phyloP scores from a whole-genome alignment of 78 protist species.

The Salpingoeca rosetta region DNA sequence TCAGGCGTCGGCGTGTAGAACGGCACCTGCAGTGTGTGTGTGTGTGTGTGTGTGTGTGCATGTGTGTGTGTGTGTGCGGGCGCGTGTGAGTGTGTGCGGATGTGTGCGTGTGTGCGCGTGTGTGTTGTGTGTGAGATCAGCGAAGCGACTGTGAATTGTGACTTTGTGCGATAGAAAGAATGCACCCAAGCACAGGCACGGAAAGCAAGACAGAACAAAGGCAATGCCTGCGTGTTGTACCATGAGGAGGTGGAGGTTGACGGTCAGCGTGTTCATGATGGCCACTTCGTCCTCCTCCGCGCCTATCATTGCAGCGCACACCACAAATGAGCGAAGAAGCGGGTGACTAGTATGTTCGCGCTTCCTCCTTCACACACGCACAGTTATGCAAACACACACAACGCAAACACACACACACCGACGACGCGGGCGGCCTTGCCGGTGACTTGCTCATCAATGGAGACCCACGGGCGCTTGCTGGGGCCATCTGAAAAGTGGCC shows the following conservation, averaged over 20 bases:
- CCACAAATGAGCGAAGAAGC: conserved; percentile 8
- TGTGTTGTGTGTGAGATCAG: no score
- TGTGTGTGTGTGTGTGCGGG: no score
- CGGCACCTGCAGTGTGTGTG: conserved; percentile 53
- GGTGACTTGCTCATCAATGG: conserved; percentile 50
- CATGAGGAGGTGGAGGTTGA: conserved; percentile 73
- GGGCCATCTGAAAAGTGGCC: conserved; percentile 43
- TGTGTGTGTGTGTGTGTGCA: no score
- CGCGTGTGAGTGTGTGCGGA: no score
- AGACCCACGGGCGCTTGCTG: conserved; percentile 61
- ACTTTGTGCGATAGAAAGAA: no score
- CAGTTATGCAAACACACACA: no score
- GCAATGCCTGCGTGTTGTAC: no score
- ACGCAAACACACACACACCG: no score
- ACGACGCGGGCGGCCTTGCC: conserved; percentile 30
- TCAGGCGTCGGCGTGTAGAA: conserved; percentile 73
- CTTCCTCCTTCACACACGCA: neutral
- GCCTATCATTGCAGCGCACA: neutral
- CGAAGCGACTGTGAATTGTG: no score
- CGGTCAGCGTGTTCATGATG: conserved; percentile 79
- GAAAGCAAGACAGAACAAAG: no score
- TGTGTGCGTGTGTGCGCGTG: no score
- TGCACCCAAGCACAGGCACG: no score
- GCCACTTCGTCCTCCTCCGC: conserved; percentile 50
- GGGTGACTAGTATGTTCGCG: neutral